phyloP scores from a whole-genome alignment of 2,329 filamentous ascomycete species.

The Chalaropsis thielavioides region DNA sequence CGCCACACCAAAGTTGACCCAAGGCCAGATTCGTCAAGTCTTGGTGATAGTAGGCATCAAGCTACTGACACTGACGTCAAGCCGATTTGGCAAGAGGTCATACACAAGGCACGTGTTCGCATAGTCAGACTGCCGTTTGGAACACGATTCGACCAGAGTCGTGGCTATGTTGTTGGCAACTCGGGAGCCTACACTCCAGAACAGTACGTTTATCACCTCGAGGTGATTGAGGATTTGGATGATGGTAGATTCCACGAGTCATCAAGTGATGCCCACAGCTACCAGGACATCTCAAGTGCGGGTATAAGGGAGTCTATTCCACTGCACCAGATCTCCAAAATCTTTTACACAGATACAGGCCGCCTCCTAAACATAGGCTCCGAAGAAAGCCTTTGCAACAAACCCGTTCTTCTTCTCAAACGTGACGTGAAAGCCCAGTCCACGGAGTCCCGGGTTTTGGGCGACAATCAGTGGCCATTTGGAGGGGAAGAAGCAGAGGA shows the following conservation, averaged over 20 bases:
- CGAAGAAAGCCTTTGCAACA: constrained; percentile 26
- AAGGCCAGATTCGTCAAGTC: not conserved
- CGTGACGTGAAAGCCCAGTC: constrained; percentile 28
- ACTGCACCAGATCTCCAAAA: constrained; percentile 56
- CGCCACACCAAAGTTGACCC: constrained; percentile 44
- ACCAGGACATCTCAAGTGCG: constrained; percentile 29
- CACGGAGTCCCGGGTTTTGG: constrained; percentile 7
- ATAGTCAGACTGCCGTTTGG: constrained; percentile 50
- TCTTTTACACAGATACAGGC: constrained; percentile 85
- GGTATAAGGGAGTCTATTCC: constrained; percentile 42
- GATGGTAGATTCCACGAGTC: constrained; percentile 40
- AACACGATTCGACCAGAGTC: not conserved
- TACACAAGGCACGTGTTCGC: constrained; percentile 81
- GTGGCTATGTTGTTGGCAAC: not conserved
- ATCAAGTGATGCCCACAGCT: constrained; percentile 24
- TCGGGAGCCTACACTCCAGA: constrained; percentile 16
- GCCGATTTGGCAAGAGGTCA: constrained; percentile 86
- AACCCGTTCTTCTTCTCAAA: constrained; percentile 26
- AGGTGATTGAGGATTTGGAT: constrained; percentile 67
- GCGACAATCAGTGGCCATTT: not conserved
- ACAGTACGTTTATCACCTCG: constrained; percentile 63
- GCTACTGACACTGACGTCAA: constrained; percentile 28
- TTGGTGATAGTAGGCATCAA: not conserved
- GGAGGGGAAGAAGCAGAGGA: not conserved
- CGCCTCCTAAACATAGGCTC: constrained; percentile 67